Evolutionary conservation across 1,139 yeast genomes (phyloP).

Genomic region (Candida pseudoviswanathii): DNA sequence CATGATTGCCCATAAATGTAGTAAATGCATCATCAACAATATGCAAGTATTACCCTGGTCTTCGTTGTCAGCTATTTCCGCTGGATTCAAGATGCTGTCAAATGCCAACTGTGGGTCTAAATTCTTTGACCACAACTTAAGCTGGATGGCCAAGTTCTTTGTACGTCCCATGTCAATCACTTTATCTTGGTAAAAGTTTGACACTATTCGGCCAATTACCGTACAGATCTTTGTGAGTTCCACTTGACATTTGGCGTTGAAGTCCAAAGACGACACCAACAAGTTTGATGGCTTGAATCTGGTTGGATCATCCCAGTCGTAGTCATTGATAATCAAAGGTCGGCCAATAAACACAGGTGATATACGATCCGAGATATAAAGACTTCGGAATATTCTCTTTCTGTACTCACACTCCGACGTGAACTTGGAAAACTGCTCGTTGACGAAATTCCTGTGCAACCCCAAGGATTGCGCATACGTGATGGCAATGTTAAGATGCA

Average conservation of each 20-base stretch:
- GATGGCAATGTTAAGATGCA: slow-evolving; percentile 28
- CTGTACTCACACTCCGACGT: slow-evolving; percentile 22
- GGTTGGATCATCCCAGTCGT: slow-evolving; percentile 44
- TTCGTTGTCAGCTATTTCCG: slow-evolving; percentile 17
- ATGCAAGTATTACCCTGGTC: slow-evolving; percentile 22
- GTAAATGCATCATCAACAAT: slow-evolving; percentile 37
- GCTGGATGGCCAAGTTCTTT: slow-evolving; percentile 38
- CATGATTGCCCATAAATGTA: slow-evolving; percentile 43
- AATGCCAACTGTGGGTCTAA: slow-evolving; percentile 30
- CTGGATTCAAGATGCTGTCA: slow-evolving; percentile 22
- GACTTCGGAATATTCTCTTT: slow-evolving; percentile 41
- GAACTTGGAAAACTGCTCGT: slow-evolving; percentile 20
- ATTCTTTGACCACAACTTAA: slow-evolving; percentile 40
- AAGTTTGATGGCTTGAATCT: slow-evolving; percentile 10
- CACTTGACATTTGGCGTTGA: slow-evolving; percentile 18
- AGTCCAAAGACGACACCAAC: slow-evolving; percentile 11
- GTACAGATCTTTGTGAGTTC: slow-evolving; percentile 18
- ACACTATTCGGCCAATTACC: slow-evolving; percentile 37
- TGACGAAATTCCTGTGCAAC: slow-evolving; percentile 25
- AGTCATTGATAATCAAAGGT: slow-evolving; percentile 39
- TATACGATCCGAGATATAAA: slow-evolving; percentile 43
- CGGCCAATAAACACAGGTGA: slow-evolving; percentile 43
- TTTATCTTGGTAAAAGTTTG: slow-evolving; percentile 31
- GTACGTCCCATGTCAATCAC: slow-evolving; percentile 36
- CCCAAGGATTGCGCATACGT: slow-evolving; percentile 30